Evolutionary conservation across 306 rosid species (phyloP).

Genomic region (Prunus dulcis): DNA sequence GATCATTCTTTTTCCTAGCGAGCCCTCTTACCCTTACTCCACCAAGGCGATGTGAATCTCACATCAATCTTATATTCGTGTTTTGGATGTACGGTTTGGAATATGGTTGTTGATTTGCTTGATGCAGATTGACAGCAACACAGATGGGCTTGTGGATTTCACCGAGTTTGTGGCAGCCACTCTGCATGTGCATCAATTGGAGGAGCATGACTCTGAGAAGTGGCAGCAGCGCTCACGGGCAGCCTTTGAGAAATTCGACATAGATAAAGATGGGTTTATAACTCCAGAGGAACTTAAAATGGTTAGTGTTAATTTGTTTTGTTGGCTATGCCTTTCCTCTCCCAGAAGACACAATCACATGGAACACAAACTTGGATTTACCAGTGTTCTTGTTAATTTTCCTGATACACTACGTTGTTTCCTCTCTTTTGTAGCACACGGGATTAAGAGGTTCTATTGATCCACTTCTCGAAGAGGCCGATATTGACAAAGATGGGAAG

Average conservation of each 20-base stretch:
- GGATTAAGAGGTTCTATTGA: constrained; percentile 78
- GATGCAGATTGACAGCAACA: constrained; percentile 87
- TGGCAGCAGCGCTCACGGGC: constrained; percentile 84
- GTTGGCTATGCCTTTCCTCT: neutral
- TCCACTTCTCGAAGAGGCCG: constrained; percentile 96
- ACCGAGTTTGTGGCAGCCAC: constrained; percentile 94
- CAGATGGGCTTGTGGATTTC: constrained; percentile 98
- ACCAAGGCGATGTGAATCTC: neutral
- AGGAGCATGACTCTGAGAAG: constrained; percentile 90
- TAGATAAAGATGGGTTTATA: constrained; percentile 89
- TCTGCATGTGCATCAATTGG: constrained; percentile 90
- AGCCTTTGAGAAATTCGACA: constrained; percentile 92
- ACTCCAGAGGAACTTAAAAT: constrained; percentile 94
- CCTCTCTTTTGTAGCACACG: constrained; percentile 62
- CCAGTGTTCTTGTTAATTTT: neutral
- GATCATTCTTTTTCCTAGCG: neutral
- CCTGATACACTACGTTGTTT: constrained; percentile 19
- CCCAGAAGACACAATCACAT: neutral
- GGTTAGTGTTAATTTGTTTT: constrained; percentile 49
- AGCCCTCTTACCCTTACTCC: constrained; percentile 6
- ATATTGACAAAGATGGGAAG: constrained; percentile 89
- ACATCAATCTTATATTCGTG: neutral
- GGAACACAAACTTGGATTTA: neutral
- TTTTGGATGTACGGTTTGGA: constrained; percentile 8
- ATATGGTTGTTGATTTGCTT: constrained; percentile 7